phyloP scores from a whole-genome alignment of 495 filamentous ascomycete species.

The Tuber brumale region DNA sequence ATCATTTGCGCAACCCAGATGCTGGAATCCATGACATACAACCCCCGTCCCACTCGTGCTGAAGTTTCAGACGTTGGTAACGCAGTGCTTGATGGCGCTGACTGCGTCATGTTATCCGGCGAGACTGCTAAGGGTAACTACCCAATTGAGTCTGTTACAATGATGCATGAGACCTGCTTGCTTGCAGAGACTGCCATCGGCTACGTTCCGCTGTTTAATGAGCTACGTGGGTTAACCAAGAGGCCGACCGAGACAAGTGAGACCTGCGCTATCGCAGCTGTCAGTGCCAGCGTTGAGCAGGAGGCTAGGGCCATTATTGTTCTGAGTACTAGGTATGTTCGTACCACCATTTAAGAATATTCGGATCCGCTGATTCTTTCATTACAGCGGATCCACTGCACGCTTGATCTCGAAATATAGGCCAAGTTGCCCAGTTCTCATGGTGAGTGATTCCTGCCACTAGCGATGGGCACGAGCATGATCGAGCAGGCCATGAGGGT shows the following conservation, averaged over 20 bases:
- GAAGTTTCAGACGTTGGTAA: constrained; percentile 99
- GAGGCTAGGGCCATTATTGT: constrained; percentile 93
- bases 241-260: constrained; percentile 80
- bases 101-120: constrained; percentile 99
- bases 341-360: not conserved
- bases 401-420: constrained; percentile 96
- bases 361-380: not conserved
- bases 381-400: constrained; percentile 69
- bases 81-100: constrained; percentile 91
- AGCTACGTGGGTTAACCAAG: constrained; percentile 72
- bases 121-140: constrained; percentile 98
- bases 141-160: constrained; percentile 80
- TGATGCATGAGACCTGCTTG: constrained; percentile 97
- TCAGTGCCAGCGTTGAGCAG: constrained; percentile 86
- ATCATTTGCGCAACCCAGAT: constrained; percentile 84
- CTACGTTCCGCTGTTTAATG: constrained; percentile 93
- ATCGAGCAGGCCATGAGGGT: too few species aligned
- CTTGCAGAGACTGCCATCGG: constrained; percentile 93
- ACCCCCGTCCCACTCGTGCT: constrained; percentile 92
- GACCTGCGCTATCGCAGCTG: constrained; percentile 91
- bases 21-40: constrained; percentile 99
- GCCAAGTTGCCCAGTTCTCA: constrained; percentile 96
- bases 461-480: too few species aligned
- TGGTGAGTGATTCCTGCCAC: constrained; percentile 51
- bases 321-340: constrained; percentile 70